Base-by-base conservation (phyloP, 2,329 filamentous ascomycete species). In the Colletotrichum plurivorum region DNA sequence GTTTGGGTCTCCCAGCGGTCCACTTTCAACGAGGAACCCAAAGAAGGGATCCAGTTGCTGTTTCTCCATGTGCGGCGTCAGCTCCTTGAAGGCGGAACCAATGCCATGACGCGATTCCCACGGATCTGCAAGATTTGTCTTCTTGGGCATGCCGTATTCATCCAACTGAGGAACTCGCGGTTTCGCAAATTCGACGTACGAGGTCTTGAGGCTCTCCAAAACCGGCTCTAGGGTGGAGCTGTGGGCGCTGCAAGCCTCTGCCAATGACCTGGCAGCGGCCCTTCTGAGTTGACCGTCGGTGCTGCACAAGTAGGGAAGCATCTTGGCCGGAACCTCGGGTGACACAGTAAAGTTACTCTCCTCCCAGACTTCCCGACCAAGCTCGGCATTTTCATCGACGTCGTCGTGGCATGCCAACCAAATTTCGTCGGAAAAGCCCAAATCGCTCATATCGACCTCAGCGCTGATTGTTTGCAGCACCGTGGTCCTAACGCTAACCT, bases 391-490 rank as follows among this genome's bases (percentile, higher is more conserved):
- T 78, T 98, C 95, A 51, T 92, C 89, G 20, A 94, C 89, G 74
- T 97, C 94, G 73, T 99, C 96, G 75, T 99, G 95, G 75, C 91
- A 95, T 51, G 93, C 93, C 49, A 99, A 86, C 94, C 94, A 99
- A 22, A 99, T 92, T 77, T 98, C 93, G 70, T 96, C 92, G 3
- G 93, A 96, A 76, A 94, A 96, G 36, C 91, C 88, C 41, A 95
- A 85, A 60, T 98, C 95, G 65, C 92, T 95, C 84, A 99, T 88
- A 78, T 98, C 95, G 53, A 99, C 90, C 72, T 98, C 95, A 20
- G 94, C 90, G 76, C 94, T 94, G 75, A 98, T 95, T 7, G 93
- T 93, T 79, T 98, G 95, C 48, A 99, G 83, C 8, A 95, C 92
- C 5, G 95, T 92, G 15, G 92, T 94, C 69, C 96, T 89, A 43